Evolutionary conservation across 768 basidiomycete genomes (phyloP).

Genomic region (Rhodosporidiobolus sp.): DNA sequence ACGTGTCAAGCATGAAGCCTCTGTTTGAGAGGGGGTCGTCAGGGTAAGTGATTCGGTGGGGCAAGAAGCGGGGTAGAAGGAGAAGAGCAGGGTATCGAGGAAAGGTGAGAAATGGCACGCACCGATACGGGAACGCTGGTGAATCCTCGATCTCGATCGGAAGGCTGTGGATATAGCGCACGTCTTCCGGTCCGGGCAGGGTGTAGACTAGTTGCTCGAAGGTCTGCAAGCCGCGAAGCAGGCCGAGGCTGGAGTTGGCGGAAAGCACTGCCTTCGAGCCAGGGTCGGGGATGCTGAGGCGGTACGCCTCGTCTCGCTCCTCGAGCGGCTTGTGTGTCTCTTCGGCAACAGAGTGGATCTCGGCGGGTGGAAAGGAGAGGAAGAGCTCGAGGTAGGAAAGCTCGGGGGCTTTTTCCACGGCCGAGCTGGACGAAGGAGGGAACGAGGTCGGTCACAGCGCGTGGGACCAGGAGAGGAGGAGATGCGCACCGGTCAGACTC

Average conservation of each 20-base stretch:
- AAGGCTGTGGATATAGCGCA: constrained; percentile 11
- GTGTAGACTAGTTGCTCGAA: constrained; percentile 68
- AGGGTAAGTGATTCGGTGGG: no score
- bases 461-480: rapidly evolving
- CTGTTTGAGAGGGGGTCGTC: constrained; percentile 46
- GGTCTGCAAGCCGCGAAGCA: constrained; percentile 71
- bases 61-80: no score
- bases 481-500: not conserved
- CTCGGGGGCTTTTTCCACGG: not conserved
- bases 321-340: constrained; percentile 46
- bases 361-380: not conserved
- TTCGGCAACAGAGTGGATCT: not conserved
- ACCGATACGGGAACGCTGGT: constrained; percentile 28
- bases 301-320: constrained; percentile 61
- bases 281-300: constrained; percentile 48
- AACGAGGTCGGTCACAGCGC: no score
- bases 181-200: not conserved
- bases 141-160: constrained; percentile 17
- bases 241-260: constrained; percentile 63
- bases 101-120: not conserved
- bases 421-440: not conserved
- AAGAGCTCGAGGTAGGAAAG: not conserved
- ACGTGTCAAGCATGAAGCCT: constrained; percentile 75
- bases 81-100: not conserved
- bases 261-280: constrained; percentile 56